phyloP scores from a whole-genome alignment of 2,329 filamentous ascomycete genomes.

The Fusarium poae region DNA sequence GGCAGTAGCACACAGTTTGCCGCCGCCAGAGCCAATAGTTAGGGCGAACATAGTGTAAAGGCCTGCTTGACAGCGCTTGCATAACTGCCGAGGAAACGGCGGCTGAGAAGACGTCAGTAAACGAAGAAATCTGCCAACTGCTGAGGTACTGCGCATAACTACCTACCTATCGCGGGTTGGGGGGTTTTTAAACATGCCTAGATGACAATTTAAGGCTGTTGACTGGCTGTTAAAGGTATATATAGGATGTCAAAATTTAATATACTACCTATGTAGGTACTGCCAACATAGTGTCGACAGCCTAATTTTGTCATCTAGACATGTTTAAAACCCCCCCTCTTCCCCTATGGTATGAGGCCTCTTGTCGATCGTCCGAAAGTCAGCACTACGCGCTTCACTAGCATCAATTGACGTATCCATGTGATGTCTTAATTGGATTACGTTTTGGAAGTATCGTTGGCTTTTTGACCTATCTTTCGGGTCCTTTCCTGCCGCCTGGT shows the following conservation, averaged over 20 bases:
- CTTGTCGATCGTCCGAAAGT: slow-evolving; percentile 1
- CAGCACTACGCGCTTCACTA: background rate
- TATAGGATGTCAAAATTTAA: no score
- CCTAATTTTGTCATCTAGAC: no score
- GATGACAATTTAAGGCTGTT: no score
- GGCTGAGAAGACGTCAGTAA: background rate
- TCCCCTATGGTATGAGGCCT: no score
- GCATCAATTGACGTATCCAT: background rate
- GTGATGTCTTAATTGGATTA: no score
- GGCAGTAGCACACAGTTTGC: background rate
- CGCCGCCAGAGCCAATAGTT: background rate
- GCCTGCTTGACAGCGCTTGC: background rate
- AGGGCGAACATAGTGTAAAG: background rate
- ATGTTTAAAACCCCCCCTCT: no score
- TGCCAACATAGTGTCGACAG: no score
- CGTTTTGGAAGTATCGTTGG: background rate
- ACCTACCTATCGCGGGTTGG: no score
- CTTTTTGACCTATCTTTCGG: background rate
- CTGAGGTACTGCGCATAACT: background rate
- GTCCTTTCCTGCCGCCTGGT: background rate
- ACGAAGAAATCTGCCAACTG: background rate
- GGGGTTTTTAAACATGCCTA: no score
- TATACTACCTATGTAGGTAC: no score
- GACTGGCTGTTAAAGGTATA: no score
- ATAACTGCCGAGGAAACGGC: background rate